A percentile compares a stretch with the other conserved stretches of the same genome.
These are phyloP conservation scores for Diutina pseudorugosa DNA, from an alignment of 1,139 yeast species.

Conservation along the genomic window DNA sequence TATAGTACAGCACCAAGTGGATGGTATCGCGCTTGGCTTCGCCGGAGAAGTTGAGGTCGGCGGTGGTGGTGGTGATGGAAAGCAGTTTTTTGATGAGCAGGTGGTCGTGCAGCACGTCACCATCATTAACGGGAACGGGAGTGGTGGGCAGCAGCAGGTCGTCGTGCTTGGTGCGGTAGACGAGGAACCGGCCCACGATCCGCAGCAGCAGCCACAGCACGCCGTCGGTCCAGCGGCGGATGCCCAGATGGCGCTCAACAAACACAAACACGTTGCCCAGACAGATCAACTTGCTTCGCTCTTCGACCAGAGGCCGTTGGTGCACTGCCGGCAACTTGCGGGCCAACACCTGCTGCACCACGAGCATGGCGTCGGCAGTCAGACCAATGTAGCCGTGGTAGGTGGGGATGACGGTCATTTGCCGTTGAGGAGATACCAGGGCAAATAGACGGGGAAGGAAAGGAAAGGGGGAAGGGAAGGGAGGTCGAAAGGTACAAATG, in stretches of 20 bases:
- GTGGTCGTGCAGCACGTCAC: not conserved
- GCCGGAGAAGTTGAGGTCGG: not conserved
- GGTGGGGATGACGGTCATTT: not conserved
- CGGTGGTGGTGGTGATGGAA: not conserved
- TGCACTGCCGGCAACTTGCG: not conserved
- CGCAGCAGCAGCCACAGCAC: not conserved
- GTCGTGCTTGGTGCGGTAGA: not conserved
- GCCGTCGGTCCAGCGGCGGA: slow-evolving; percentile 1
- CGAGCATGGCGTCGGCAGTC: not conserved
- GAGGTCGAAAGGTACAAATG: not conserved
- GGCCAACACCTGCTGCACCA: not conserved
- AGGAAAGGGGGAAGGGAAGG: too few species aligned
- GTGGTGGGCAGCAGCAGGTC: not conserved
- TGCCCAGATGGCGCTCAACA: not conserved
- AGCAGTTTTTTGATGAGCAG: not conserved
- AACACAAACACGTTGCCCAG: slow-evolving; percentile 4
- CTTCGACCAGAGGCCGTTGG: not conserved
- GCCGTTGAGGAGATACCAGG: too few species aligned
- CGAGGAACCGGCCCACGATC: not conserved
- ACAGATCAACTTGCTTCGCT: not conserved
- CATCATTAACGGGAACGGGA: not conserved
- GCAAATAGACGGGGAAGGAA: too few species aligned
- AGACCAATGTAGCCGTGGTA: not conserved
- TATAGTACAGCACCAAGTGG: not conserved
- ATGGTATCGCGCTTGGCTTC: not conserved